A percentile compares a stretch with the other conserved stretches of the same genome.
Conservation (phyloP, 2,329 filamentous ascomycete species). For the Ploettnerulaceae sp. region DNA sequence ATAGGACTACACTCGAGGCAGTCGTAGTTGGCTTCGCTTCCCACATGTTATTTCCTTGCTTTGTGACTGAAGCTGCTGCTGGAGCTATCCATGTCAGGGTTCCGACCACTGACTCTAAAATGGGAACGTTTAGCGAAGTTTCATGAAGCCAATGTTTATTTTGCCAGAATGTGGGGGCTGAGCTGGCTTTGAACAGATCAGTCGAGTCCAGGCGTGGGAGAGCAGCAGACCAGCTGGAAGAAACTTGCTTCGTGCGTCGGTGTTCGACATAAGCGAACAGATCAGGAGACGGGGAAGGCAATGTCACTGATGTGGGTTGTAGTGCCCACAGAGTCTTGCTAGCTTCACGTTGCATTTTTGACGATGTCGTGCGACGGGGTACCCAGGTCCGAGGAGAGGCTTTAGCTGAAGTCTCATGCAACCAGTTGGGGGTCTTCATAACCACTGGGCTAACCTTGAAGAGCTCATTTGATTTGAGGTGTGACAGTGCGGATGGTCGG, state of each 20-base stretch:
- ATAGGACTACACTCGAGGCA: conserved; percentile 2
- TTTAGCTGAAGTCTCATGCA: not conserved
- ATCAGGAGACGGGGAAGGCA: conserved; percentile 6
- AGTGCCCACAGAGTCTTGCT: too few relatives aligned
- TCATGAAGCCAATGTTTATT: conserved; percentile 14
- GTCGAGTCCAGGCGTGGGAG: conserved; percentile 8
- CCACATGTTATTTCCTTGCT: conserved; percentile 19
- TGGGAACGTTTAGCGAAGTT: conserved; percentile 5
- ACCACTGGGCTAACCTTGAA: not conserved
- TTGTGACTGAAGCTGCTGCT: not conserved
- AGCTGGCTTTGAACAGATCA: conserved; percentile 6
- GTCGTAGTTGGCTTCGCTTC: not conserved
- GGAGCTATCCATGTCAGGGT: conserved; percentile 4
- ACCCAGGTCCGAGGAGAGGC: not conserved
- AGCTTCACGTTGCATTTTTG: too few relatives aligned
- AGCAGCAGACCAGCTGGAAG: not conserved
- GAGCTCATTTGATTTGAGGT: conserved; percentile 12
- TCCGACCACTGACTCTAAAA: conserved; percentile 1
- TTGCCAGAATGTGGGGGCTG: not conserved
- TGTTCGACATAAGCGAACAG: conserved; percentile 18
- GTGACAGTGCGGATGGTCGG: conserved; percentile 8
- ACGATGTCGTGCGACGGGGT: not conserved
- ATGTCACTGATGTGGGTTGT: too few relatives aligned
- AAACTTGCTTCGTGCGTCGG: conserved; percentile 6
- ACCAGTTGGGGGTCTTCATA: conserved; percentile 3